phyloP scores from a whole-genome alignment of 768 basidiomycete species.

The Paxillus ammoniavirescens region DNA sequence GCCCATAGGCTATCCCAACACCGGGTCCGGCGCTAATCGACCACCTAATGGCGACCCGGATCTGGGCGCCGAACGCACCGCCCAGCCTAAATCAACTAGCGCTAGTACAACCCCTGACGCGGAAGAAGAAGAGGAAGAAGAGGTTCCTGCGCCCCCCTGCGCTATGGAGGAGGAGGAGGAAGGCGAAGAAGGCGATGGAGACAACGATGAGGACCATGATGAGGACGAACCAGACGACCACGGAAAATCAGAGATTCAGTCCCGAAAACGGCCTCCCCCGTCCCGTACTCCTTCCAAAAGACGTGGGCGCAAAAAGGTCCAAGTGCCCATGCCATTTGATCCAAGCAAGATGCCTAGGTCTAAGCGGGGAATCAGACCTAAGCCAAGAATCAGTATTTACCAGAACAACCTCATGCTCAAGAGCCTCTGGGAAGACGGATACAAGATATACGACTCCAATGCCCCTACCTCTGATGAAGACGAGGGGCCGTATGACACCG shows the following conservation, averaged over 20 bases:
- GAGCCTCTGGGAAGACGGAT: slow-evolving; percentile 15
- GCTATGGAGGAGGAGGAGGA: slow-evolving; percentile 70
- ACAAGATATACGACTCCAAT: slow-evolving; percentile 17
- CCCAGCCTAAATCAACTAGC: slow-evolving; percentile 6
- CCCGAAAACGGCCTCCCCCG: neutral
- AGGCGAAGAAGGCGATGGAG: slow-evolving; percentile 34
- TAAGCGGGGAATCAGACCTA: slow-evolving; percentile 8
- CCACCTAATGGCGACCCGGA: slow-evolving; percentile 1
- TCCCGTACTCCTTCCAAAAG: neutral
- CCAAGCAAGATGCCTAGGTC: slow-evolving; percentile 14
- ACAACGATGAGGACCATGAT: slow-evolving; percentile 17
- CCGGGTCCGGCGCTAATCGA: slow-evolving; percentile 8
- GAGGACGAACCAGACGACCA: neutral
- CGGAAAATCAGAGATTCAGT: too few species aligned
- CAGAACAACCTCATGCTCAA: slow-evolving; percentile 1
- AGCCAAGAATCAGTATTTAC: neutral
- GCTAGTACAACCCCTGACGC: slow-evolving; percentile 25
- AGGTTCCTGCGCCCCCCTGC: slow-evolving; percentile 44
- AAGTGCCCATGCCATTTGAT: slow-evolving; percentile 20
- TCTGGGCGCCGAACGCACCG: neutral
- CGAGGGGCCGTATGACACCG: slow-evolving; percentile 2
- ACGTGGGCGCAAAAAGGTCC: slow-evolving; percentile 9
- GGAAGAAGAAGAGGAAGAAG: slow-evolving; percentile 41
- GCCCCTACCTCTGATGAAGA: slow-evolving; percentile 24
- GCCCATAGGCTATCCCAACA: neutral